These are phyloP conservation scores for Dictyostelium purpureum DNA, from an alignment of 78 protist species.

Conservation along the genomic window DNA sequence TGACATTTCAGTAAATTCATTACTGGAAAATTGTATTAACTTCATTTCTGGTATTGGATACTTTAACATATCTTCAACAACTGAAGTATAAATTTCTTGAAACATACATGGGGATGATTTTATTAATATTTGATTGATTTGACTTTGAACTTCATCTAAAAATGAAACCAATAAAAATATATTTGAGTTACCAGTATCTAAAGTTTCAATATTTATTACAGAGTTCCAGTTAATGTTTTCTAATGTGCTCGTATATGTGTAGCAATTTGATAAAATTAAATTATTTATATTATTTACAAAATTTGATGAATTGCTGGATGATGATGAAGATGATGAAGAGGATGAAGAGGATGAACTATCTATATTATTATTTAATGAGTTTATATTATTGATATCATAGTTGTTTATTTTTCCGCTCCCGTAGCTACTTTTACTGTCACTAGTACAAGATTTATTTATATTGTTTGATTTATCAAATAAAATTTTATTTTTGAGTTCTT, in stretches of 20 bases:
- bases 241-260: neutral
- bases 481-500: slow-evolving; percentile 1
- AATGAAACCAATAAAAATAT: neutral
- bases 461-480: neutral
- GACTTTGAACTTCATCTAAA: neutral
- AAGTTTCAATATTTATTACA: neutral
- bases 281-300: neutral
- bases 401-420: no score
- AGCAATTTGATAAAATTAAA: neutral
- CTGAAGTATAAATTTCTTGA: slow-evolving; percentile 18
- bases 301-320: no score
- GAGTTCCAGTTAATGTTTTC: slow-evolving; percentile 3
- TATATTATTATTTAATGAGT: neutral
- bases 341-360: neutral
- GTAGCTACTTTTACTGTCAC: neutral
- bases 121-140: neutral
- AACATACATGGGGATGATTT: slow-evolving; percentile 9
- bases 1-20: slow-evolving; percentile 31
- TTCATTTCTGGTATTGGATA: slow-evolving; percentile 51
- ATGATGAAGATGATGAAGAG: neutral
- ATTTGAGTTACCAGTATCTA: neutral
- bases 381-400: neutral
- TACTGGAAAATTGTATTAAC: neutral
- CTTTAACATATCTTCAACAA: neutral
- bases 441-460: neutral